Base-by-base conservation (phyloP, 2,329 filamentous ascomycete genomes). In the Nigrospora osmanthi region DNA sequence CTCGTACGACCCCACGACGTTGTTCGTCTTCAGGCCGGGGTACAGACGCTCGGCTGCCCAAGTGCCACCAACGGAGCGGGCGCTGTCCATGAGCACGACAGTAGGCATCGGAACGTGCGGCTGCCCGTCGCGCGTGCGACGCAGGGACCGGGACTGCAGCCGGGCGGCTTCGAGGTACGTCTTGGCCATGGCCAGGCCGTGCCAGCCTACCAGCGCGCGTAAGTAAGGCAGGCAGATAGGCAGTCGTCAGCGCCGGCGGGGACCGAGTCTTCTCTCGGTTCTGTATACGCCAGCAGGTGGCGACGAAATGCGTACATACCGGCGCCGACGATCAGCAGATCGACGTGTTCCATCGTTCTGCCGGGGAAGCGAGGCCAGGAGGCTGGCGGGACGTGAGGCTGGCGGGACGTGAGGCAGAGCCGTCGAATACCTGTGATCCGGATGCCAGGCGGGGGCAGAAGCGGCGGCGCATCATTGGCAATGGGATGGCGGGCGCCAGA, bases 1-100 rank as follows among this genome's bases (percentile, higher is more conserved):
- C 54, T 85, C 81, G 52, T 81, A 83, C 1, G 74, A 75, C 16
- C 80, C 80, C 9, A 75, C 58, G 57, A 82, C 68, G 51, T 85
- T 85, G 61, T 85, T 85, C 3, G 78, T 75, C 47, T 77, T 78
- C 38, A 85, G 67, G 2, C 76, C 77, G 0, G 75, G 72, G 57
- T 85, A 78, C 1, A 83, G 62, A 1, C 80, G 70, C 23, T 79
- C 63, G 43, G 72, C 62, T 5, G 75, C 71, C 81, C 81, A 85
- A 11, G 76, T 75, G 6, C 81, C 81, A 1, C 81, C 81, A 35
- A 77, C 58, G 2, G 73, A 70, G 16, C 62, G 56, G 6, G 65
- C 66, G 1, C 65, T 58, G n/a, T 82, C 79, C 12, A 81, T 56
- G 1, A 82, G 54, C 10, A 71, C 49, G 9, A 80, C 53, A 2